phyloP scores from a whole-genome alignment of 1,139 yeast species.

The Saccharomycopsis hybrid region DNA sequence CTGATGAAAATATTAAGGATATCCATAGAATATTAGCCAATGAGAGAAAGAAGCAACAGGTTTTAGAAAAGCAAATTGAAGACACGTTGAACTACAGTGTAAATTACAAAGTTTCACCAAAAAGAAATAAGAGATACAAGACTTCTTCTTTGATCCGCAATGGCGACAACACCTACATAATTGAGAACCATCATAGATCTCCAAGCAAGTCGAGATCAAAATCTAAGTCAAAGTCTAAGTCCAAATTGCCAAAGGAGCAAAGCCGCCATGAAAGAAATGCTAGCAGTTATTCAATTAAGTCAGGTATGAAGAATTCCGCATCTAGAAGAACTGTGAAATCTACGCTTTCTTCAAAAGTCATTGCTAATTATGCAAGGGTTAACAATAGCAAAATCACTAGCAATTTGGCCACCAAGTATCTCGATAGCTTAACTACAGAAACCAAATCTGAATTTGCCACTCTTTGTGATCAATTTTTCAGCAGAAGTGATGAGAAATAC shows the following conservation, averaged over 20 bases:
- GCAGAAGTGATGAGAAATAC: constrained; percentile 12
- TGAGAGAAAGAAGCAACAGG: constrained; percentile 9
- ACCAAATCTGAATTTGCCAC: constrained; percentile 19
- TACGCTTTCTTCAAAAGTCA: constrained; percentile 16
- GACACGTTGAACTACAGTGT: constrained; percentile 10
- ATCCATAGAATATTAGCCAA: neutral
- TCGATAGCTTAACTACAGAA: constrained; percentile 13
- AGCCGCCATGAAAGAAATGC: neutral
- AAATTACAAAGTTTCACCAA: constrained; percentile 18
- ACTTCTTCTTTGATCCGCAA: constrained; percentile 13
- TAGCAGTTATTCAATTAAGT: too few species aligned
- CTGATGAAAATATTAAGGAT: constrained; percentile 3
- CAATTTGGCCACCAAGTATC: constrained; percentile 2
- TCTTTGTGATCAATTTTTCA: constrained; percentile 20
- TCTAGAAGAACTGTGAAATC: constrained; percentile 16
- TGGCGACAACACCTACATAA: constrained; percentile 9
- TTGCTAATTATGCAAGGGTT: constrained; percentile 14
- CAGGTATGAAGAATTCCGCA: constrained; percentile 8
- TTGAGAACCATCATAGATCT: neutral
- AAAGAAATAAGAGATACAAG: constrained; percentile 19
- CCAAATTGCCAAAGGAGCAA: constrained; percentile 4
- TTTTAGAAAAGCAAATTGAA: constrained; percentile 9
- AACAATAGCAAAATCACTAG: neutral
- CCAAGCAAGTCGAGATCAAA: constrained; percentile 3
- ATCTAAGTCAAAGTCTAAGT: constrained; percentile 8